These are phyloP conservation scores for Tremella yokohamensis DNA, from an alignment of 768 basidiomycete species.

Conservation along the genomic window DNA sequence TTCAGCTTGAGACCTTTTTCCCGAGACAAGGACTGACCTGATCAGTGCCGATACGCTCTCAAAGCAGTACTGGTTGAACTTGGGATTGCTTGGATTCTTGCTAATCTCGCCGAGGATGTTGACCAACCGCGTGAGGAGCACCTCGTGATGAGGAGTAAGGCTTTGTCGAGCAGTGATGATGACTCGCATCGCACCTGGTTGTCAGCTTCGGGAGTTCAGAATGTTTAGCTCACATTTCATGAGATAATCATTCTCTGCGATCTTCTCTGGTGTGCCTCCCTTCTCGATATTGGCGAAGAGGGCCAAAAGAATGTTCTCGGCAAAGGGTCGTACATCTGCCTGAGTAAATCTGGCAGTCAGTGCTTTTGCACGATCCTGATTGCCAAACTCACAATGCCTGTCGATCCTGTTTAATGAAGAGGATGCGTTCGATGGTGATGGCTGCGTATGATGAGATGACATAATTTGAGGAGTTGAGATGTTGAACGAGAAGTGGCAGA, in stretches of 20 bases:
- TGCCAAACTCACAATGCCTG: conserved; percentile 63
- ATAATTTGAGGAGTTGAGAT: conserved; percentile 77
- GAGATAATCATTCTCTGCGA: conserved; percentile 93
- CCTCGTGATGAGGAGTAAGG: conserved; percentile 65
- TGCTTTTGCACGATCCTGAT: background rate
- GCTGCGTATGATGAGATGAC: conserved; percentile 95
- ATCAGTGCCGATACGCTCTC: conserved; percentile 93
- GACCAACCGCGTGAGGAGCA: conserved; percentile 69
- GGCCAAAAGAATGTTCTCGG: conserved; percentile 63
- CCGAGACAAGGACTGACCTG: conserved; percentile 56
- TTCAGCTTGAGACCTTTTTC: background rate
- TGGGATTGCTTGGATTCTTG: conserved; percentile 94
- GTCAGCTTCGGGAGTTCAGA: background rate
- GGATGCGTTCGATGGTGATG: conserved; percentile 91
- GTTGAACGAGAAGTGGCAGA: conserved; percentile 75
- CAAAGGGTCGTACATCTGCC: conserved; percentile 78
- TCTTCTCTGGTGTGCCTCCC: conserved; percentile 77
- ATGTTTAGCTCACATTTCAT: conserved; percentile 75
- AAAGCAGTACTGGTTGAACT: conserved; percentile 96
- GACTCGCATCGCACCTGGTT: conserved; percentile 84
- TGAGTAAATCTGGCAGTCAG: conserved; percentile 67
- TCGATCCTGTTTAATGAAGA: conserved; percentile 79
- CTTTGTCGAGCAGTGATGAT: conserved; percentile 81
- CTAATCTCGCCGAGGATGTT: conserved; percentile 79
- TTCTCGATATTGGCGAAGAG: conserved; percentile 75